These are phyloP conservation scores for Neonectria ditissima DNA, from an alignment of 2,329 filamentous ascomycete genomes.

Conservation along the genomic window DNA sequence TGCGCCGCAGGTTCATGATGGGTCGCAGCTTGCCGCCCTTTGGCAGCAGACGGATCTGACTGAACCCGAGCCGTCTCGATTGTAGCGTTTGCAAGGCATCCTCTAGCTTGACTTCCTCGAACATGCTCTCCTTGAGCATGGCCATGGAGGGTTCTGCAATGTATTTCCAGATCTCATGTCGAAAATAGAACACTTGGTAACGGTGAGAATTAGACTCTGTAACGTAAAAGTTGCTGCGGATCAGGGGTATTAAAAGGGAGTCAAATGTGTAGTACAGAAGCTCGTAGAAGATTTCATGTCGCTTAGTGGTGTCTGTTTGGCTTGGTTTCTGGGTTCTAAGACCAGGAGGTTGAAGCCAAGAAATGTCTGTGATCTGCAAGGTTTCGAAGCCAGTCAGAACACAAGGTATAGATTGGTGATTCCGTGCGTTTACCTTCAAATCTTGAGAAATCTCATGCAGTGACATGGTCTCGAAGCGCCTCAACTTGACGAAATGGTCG, in stretches of 20 bases:
- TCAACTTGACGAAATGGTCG: slow-evolving; percentile 81
- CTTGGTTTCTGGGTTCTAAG: slow-evolving; percentile 68
- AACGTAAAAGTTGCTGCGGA: slow-evolving; percentile 91
- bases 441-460: slow-evolving; percentile 82
- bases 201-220: slow-evolving; percentile 88
- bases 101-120: slow-evolving; percentile 77
- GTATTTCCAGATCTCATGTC: slow-evolving; percentile 89
- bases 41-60: slow-evolving; percentile 83
- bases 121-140: slow-evolving; percentile 76
- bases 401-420: background rate
- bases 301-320: slow-evolving; percentile 78
- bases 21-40: slow-evolving; percentile 82
- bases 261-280: slow-evolving; percentile 95
- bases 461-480: slow-evolving; percentile 83
- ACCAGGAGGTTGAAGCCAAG: slow-evolving; percentile 76
- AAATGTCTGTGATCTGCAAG: slow-evolving; percentile 71
- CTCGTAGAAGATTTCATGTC: slow-evolving; percentile 82
- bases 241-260: slow-evolving; percentile 87
- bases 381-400: slow-evolving; percentile 8
- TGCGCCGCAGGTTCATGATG: slow-evolving; percentile 86
- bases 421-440: slow-evolving; percentile 69
- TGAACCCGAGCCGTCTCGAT: slow-evolving; percentile 77
- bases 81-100: slow-evolving; percentile 69
- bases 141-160: slow-evolving; percentile 79
- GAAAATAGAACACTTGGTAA: slow-evolving; percentile 90